A percentile compares a stretch with the other conserved stretches of the same genome.
phyloP scores from a whole-genome alignment of 768 basidiomycete species.

The Postia placenta region DNA sequence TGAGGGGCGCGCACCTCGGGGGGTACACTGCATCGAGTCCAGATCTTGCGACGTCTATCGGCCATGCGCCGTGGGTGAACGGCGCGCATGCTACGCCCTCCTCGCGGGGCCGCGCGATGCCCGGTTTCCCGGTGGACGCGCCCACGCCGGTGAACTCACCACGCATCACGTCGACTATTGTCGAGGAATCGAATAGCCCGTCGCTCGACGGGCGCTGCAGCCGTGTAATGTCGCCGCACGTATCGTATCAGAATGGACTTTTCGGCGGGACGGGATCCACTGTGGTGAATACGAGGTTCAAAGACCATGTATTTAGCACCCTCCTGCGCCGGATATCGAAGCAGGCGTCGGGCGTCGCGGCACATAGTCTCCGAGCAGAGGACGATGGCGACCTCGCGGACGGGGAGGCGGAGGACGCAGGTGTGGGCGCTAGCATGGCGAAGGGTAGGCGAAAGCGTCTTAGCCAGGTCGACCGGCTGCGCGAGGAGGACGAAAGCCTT shows the following conservation, averaged over 20 bases:
- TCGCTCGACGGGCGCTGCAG: background rate
- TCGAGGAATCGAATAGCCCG: background rate
- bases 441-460: slow-evolving; percentile 33
- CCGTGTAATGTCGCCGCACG: slow-evolving; percentile 9
- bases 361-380: slow-evolving; percentile 10
- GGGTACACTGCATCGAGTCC: slow-evolving; percentile 66
- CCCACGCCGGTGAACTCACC: slow-evolving; percentile 23
- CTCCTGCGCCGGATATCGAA: slow-evolving; percentile 71
- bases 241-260: slow-evolving; percentile 30
- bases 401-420: slow-evolving; percentile 30
- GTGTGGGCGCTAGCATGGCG: slow-evolving; percentile 10
- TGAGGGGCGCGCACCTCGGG: slow-evolving; percentile 38
- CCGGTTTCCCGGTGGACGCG: background rate
- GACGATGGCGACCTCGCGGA: slow-evolving; percentile 36
- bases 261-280: slow-evolving; percentile 93
- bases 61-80: slow-evolving; percentile 30
- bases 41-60: slow-evolving; percentile 39
- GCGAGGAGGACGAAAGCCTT: slow-evolving; percentile 34
- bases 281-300: slow-evolving; percentile 87
- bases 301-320: slow-evolving; percentile 92
- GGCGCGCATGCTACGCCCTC: slow-evolving; percentile 11
- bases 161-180: slow-evolving; percentile 4
- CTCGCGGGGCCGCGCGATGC: slow-evolving; percentile 4
- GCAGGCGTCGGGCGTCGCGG: slow-evolving; percentile 30
- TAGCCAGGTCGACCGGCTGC: slow-evolving; percentile 34